A percentile compares a stretch with the other conserved stretches of the same genome.
Conservation (phyloP, 352 stramenopile genomes). For the Pythium dissimile region DNA sequence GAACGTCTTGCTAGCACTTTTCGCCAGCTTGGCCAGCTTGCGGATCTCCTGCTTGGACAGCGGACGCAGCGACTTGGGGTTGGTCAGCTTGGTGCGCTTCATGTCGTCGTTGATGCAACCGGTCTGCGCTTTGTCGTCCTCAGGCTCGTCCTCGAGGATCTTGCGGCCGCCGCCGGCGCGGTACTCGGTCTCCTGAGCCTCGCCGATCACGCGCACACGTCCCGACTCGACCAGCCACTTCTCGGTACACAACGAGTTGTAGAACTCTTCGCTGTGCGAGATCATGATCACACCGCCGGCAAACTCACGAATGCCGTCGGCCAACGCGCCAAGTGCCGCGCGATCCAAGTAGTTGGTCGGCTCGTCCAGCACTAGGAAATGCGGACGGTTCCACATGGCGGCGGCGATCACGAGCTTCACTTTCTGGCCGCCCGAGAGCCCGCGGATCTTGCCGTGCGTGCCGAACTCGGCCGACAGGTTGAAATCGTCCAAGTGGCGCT, state of each 20-base stretch:
- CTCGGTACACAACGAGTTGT: constrained; percentile 76
- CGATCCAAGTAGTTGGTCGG: constrained; percentile 94
- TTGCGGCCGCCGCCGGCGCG: constrained; percentile 57
- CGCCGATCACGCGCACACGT: constrained; percentile 58
- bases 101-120: constrained; percentile 49
- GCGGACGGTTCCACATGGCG: constrained; percentile 93
- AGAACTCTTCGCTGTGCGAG: constrained; percentile 80
- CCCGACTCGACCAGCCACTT: constrained; percentile 75
- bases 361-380: constrained; percentile 95
- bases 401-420: constrained; percentile 96
- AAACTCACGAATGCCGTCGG: constrained; percentile 69
- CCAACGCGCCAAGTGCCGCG: constrained; percentile 52
- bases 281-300: constrained; percentile 77
- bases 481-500: constrained; percentile 77
- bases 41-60: constrained; percentile 70
- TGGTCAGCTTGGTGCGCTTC: constrained; percentile 65
- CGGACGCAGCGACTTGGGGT: constrained; percentile 67
- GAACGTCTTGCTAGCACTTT: constrained; percentile 53
- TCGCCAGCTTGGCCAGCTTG: constrained; percentile 59
- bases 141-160: constrained; percentile 47
- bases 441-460: constrained; percentile 89
- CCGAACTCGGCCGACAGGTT: constrained; percentile 66
- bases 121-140: constrained; percentile 40
- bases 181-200: constrained; percentile 73
- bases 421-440: constrained; percentile 93